phyloP scores from a whole-genome alignment of 805 yeast genomes.

The Kuraishia borneana region DNA sequence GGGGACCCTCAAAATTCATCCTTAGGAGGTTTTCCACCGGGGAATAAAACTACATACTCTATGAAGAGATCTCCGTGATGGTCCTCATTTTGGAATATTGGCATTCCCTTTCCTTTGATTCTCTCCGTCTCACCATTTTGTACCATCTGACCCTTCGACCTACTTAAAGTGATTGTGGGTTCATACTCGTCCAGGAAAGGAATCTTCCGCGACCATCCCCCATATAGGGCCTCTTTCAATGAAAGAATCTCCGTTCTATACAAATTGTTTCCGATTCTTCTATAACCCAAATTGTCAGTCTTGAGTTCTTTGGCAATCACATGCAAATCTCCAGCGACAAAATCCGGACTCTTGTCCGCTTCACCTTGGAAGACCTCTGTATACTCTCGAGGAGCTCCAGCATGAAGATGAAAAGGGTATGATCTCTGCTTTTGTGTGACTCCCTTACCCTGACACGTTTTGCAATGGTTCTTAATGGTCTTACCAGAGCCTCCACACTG shows the following conservation, averaged over 20 bases:
- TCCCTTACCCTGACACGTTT: slow-evolving; percentile 59
- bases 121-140: slow-evolving; percentile 62
- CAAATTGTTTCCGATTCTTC: slow-evolving; percentile 64
- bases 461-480: slow-evolving; percentile 52
- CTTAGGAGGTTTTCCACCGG: slow-evolving; percentile 19
- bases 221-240: slow-evolving; percentile 58
- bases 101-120: slow-evolving; percentile 80
- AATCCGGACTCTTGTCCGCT: slow-evolving; percentile 78
- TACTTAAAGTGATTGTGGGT: slow-evolving; percentile 28
- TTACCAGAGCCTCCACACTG: slow-evolving; percentile 73
- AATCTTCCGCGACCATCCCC: slow-evolving; percentile 71
- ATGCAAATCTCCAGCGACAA: slow-evolving; percentile 69
- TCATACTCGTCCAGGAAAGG: slow-evolving; percentile 55
- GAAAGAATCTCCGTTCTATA: slow-evolving; percentile 75
- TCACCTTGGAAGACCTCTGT: slow-evolving; percentile 56
- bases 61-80: slow-evolving; percentile 43
- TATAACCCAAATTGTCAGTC: slow-evolving; percentile 63
- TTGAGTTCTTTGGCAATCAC: slow-evolving; percentile 48
- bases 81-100: slow-evolving; percentile 37
- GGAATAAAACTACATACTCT: slow-evolving; percentile 35
- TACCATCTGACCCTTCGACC: slow-evolving; percentile 42
- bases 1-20: slow-evolving; percentile 1
- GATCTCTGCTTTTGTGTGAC: slow-evolving; percentile 44
- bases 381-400: slow-evolving; percentile 59
- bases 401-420: slow-evolving; percentile 49